phyloP scores from a whole-genome alignment of 179 eudicot species.

The Camellia oleifera region DNA sequence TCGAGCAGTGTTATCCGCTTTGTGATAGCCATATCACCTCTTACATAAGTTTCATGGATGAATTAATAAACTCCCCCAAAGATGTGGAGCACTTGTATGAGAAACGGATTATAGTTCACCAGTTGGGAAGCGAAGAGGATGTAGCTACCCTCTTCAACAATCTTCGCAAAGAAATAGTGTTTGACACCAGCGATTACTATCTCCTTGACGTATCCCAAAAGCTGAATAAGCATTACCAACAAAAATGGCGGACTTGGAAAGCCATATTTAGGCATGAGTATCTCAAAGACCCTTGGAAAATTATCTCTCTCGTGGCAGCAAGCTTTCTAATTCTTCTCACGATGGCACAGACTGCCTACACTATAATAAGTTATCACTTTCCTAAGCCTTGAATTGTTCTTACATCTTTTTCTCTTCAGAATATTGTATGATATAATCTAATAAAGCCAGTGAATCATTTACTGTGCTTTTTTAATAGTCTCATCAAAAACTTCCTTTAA shows the following conservation, averaged over 20 bases:
- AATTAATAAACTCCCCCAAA: too few relatives aligned
- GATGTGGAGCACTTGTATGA: not conserved
- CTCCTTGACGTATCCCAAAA: not conserved
- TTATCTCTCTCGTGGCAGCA: not conserved
- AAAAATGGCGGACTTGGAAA: not conserved
- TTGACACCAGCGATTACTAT: not conserved
- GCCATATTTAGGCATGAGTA: not conserved
- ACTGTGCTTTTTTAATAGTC: too few relatives aligned
- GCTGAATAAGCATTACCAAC: not conserved
- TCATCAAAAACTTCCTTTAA: too few relatives aligned
- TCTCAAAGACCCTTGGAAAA: not conserved
- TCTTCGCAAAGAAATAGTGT: not conserved
- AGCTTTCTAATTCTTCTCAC: not conserved
- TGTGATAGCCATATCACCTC: not conserved
- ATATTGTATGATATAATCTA: too few relatives aligned
- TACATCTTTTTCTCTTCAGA: too few relatives aligned
- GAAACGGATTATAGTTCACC: not conserved
- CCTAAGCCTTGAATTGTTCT: too few relatives aligned
- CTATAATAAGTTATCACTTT: too few relatives aligned
- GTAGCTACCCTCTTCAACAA: not conserved
- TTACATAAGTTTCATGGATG: not conserved
- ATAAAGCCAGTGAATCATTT: too few relatives aligned
- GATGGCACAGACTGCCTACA: too few relatives aligned
- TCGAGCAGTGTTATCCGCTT: not conserved
- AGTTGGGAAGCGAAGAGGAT: too few relatives aligned